Conservation (phyloP, 768 basidiomycete species). For the Suillus hirtellus region DNA sequence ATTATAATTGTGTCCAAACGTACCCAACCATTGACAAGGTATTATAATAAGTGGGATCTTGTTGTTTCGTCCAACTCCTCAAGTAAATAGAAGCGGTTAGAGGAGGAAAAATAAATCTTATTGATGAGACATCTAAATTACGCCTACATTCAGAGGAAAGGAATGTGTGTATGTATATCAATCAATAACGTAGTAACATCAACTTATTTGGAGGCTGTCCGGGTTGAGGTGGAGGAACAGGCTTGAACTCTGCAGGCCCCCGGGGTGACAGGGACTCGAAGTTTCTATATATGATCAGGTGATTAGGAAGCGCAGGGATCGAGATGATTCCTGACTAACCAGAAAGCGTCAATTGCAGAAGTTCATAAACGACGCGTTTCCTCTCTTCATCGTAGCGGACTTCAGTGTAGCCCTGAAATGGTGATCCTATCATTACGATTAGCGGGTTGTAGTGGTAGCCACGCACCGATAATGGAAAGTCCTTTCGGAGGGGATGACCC, state of each 20-base stretch:
- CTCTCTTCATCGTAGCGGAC: constrained; percentile 97
- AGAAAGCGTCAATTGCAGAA: constrained; percentile 95
- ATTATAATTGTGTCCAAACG: too few species aligned
- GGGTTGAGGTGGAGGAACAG: constrained; percentile 70
- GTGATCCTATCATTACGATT: background rate
- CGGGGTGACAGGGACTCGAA: constrained; percentile 92
- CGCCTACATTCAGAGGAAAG: background rate
- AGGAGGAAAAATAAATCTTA: too few species aligned
- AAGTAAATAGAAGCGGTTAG: too few species aligned
- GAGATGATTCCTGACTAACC: constrained; percentile 47
- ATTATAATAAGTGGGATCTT: too few species aligned
- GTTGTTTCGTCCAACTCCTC: too few species aligned
- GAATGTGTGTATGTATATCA: constrained; percentile 8
- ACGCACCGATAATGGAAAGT: constrained; percentile 93
- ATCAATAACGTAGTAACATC: constrained; percentile 19
- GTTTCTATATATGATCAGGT: constrained; percentile 55
- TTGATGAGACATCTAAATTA: too few species aligned
- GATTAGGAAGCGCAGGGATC: constrained; percentile 7
- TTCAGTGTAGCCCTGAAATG: constrained; percentile 90
- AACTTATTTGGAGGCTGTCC: constrained; percentile 82
- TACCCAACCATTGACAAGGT: too few species aligned
- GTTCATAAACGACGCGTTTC: constrained; percentile 97
- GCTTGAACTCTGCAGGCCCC: constrained; percentile 83
- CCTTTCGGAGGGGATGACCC: constrained; percentile 96
- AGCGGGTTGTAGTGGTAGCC: background rate